Evolutionary conservation across 495 filamentous ascomycete genomes (phyloP), one percentile per base, ranked within the genome.

Genomic region (Lepraria neglecta): DNA sequence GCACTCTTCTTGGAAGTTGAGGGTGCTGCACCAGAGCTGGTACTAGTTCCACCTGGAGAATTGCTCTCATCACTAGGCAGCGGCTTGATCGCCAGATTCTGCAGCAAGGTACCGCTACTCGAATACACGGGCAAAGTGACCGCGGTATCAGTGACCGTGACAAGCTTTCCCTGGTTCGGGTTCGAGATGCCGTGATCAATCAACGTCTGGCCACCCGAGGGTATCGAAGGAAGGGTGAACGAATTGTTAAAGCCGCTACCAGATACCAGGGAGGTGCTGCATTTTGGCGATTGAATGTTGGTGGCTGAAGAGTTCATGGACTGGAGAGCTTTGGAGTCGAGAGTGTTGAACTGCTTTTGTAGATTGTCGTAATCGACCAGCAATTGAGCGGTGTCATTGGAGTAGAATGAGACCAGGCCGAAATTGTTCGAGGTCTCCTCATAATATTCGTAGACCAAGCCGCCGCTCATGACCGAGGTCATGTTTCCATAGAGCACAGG

Each of bases 391-490:
- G 82, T 84, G 65, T 78, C 81, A 64, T 91, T 86, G 61, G 73
- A 69, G 68, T 86, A 84, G 64, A 91, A 71, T 59, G 80, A 67
- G 66, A 95, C 88, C 7, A 97, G 80, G 60, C 91, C 91, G 69
- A 83, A 97, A 68, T 92, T 76, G 74, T 94, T 82, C 58, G 79
- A 80, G 3, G 64, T 60, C 68, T 95, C 90, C 73, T 95, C 77
- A 19, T 84, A 85, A 74, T 83, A 95, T 74, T 95, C 87, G 76
- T 95, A 96, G 47, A 97, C 86, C 40, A 97, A 74, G 64, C 94
- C 92, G 62, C 92, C 92, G 28, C 87, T 89, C 74, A 97, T 85
- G 42, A 84, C 77, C 60, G 75, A 74, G 28, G 82, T 87, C 90
- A 97, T 96, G 56, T 94, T 72, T 30, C 90, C 82, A 73, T 97